Evolutionary conservation across 164 flowering plant species (phyloP).

Genomic region (Vitis rotundifolia): DNA sequence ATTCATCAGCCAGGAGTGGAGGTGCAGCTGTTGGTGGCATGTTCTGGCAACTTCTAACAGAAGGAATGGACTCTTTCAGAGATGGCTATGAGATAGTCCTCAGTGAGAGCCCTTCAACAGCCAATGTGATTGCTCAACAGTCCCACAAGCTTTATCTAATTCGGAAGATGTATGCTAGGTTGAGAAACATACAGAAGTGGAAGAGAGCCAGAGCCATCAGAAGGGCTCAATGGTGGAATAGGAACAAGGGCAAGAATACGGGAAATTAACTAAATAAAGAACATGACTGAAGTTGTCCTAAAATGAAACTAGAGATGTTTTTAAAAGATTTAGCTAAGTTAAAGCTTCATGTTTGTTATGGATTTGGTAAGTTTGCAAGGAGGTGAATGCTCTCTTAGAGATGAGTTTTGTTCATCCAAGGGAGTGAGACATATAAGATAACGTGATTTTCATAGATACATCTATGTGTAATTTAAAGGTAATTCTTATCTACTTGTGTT

Average conservation of each 20-base stretch:
- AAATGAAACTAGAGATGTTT: not conserved
- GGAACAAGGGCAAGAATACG: constrained; percentile 18
- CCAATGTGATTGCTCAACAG: constrained; percentile 46
- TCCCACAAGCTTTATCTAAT: constrained; percentile 50
- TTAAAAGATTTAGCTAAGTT: not conserved
- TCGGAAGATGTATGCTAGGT: constrained; percentile 44
- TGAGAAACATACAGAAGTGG: constrained; percentile 36
- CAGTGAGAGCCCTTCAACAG: constrained; percentile 59
- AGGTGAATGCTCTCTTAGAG: constrained; percentile 18
- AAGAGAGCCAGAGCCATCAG: constrained; percentile 40
- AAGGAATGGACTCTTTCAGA: constrained; percentile 65
- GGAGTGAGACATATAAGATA: constrained; percentile 5
- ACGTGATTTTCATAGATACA: no score
- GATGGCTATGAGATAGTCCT: constrained; percentile 81
- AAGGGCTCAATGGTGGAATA: constrained; percentile 28
- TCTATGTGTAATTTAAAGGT: no score
- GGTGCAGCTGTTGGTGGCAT: constrained; percentile 74
- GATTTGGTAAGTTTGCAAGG: no score
- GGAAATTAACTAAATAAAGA: constrained; percentile 24
- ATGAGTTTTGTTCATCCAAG: constrained; percentile 30
- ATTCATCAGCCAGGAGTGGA: constrained; percentile 62
- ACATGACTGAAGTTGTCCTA: not conserved
- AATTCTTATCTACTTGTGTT: no score
- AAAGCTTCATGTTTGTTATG: no score
- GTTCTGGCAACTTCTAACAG: constrained; percentile 76